Evolutionary conservation across 1,284 basidiomycete genomes (phyloP).

Genomic region (Rhodotorula sp.): DNA sequence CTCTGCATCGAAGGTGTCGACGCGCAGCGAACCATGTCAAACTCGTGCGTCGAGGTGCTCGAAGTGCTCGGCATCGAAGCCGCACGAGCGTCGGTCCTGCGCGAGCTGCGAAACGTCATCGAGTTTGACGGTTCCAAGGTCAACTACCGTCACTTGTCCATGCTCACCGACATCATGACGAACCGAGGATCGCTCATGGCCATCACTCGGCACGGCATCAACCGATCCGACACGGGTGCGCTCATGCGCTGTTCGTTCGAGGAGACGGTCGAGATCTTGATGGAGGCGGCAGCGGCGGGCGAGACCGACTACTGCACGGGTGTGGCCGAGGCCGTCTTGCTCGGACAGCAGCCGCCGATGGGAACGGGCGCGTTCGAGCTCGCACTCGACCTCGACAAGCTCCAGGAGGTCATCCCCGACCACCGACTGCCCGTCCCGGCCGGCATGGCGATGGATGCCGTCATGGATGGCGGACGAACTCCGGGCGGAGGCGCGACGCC

Average conservation of each 20-base stretch:
- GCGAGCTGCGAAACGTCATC: slow-evolving; percentile 89
- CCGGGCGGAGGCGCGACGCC: slow-evolving; percentile 74
- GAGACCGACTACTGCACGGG: slow-evolving; percentile 98
- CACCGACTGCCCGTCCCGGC: slow-evolving; percentile 73
- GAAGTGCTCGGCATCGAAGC: slow-evolving; percentile 98
- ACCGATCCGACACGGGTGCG: slow-evolving; percentile 93
- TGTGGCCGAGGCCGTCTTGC: slow-evolving; percentile 96
- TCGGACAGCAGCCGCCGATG: slow-evolving; percentile 93
- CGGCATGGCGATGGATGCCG: slow-evolving; percentile 62
- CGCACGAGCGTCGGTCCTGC: slow-evolving; percentile 87
- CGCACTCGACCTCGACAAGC: slow-evolving; percentile 93
- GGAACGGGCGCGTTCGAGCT: slow-evolving; percentile 63
- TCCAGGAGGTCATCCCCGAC: slow-evolving; percentile 98
- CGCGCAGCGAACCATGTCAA: slow-evolving; percentile 87
- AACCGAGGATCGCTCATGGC: slow-evolving; percentile 95
- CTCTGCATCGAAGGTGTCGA: slow-evolving; percentile 96
- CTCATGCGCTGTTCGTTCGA: slow-evolving; percentile 99
- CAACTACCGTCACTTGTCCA: slow-evolving; percentile 94
- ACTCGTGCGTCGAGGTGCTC: slow-evolving; percentile 95
- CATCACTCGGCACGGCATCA: slow-evolving; percentile 99
- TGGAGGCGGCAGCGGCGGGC: slow-evolving; percentile 97
- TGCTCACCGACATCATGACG: slow-evolving; percentile 98
- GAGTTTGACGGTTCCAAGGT: slow-evolving; percentile 99
- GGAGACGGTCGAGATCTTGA: slow-evolving; percentile 97
- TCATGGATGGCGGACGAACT: slow-evolving; percentile 82